These are phyloP conservation scores for Stellera chamaejasme DNA, from an alignment of 345 rosid species.

Conservation along the genomic window DNA sequence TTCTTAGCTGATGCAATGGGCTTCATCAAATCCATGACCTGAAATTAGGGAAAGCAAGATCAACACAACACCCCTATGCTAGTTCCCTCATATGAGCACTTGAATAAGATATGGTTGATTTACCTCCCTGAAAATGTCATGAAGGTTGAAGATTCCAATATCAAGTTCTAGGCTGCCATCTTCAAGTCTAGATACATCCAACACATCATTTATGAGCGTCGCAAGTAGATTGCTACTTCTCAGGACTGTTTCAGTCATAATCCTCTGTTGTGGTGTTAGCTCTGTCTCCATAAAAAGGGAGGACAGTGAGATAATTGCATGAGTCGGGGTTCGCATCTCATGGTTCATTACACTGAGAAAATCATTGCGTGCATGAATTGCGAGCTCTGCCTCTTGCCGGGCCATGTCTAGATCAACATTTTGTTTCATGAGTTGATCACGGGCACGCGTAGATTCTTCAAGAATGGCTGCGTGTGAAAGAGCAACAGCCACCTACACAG, in stretches of 20 bases:
- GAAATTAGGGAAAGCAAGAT: constrained; percentile 11
- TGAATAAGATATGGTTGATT: background rate
- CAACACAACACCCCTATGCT: background rate
- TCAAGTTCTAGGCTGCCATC: constrained; percentile 86
- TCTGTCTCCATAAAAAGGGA: constrained; percentile 88
- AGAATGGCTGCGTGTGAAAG: constrained; percentile 94
- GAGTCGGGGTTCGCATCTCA: constrained; percentile 95
- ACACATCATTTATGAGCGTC: constrained; percentile 77
- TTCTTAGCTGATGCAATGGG: constrained; percentile 83
- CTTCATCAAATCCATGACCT: constrained; percentile 68
- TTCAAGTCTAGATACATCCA: constrained; percentile 88
- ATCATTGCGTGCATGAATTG: constrained; percentile 89
- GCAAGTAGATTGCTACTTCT: constrained; percentile 91
- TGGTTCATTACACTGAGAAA: constrained; percentile 96
- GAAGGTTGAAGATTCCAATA: constrained; percentile 53
- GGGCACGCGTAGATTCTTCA: constrained; percentile 90
- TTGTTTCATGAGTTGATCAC: constrained; percentile 77
- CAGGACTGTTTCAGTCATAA: constrained; percentile 77
- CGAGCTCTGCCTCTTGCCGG: constrained; percentile 84
- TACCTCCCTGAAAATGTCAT: constrained; percentile 67
- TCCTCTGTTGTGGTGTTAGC: constrained; percentile 69
- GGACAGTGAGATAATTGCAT: constrained; percentile 78
- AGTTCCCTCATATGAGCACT: background rate
- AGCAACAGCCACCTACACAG: constrained; percentile 85
- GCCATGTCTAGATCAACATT: constrained; percentile 74